A percentile compares a stretch with the other conserved stretches of the same genome.
Conservation (phyloP, 73 alveolate genomes). For the Paramecium octaurelia region DNA sequence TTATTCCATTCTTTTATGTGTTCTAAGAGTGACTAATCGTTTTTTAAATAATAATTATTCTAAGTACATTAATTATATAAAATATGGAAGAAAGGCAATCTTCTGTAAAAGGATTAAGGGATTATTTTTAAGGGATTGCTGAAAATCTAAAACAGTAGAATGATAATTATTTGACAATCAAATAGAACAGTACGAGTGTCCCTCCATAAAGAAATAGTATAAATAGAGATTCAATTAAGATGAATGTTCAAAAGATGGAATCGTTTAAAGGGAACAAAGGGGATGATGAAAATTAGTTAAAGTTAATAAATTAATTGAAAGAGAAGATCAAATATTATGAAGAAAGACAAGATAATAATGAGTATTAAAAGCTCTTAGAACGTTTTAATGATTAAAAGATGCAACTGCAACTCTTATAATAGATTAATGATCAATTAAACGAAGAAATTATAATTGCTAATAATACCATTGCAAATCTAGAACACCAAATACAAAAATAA, state of each 20-base stretch:
- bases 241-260: background rate
- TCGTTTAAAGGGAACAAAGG: background rate
- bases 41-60: background rate
- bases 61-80: background rate
- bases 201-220: background rate
- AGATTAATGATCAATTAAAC: background rate
- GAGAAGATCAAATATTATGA: background rate
- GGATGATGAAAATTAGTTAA: background rate
- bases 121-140: background rate
- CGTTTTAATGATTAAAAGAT: background rate
- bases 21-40: background rate
- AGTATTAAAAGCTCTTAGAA: background rate
- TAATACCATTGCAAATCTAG: background rate
- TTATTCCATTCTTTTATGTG: conserved; percentile 68
- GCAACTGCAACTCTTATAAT: background rate
- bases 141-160: background rate
- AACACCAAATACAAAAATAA: background rate
- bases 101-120: conserved; percentile 2
- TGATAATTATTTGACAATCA: background rate
- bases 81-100: background rate
- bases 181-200: background rate
- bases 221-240: background rate
- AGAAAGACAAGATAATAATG: background rate
- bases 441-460: background rate
- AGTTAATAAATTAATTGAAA: background rate